These are phyloP conservation scores for Ilyonectria destructans DNA, from an alignment of 2,329 filamentous ascomycete genomes.

Conservation along the genomic window DNA sequence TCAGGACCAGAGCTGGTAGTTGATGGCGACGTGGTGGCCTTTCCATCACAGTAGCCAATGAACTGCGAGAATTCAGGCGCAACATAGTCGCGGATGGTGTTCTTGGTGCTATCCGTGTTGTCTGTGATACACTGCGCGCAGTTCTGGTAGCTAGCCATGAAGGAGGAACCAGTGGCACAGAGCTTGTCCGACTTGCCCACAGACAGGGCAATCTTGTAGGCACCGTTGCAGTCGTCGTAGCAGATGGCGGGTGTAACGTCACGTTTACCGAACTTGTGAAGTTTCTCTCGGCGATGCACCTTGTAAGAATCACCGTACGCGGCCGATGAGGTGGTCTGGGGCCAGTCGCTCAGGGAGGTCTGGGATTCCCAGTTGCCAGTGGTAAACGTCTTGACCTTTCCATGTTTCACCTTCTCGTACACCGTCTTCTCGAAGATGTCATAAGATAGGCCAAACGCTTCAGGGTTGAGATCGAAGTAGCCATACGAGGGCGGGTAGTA, in stretches of 20 bases:
- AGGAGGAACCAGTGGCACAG: slow-evolving; percentile 62
- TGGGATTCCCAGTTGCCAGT: slow-evolving; percentile 73
- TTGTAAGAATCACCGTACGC: slow-evolving; percentile 33
- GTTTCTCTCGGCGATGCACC: slow-evolving; percentile 35
- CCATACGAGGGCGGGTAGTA: slow-evolving; percentile 67
- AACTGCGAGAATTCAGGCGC: slow-evolving; percentile 61
- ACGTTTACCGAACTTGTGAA: slow-evolving; percentile 57
- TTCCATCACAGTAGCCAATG: slow-evolving; percentile 61
- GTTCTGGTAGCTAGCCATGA: slow-evolving; percentile 51
- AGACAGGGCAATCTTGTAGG: slow-evolving; percentile 61
- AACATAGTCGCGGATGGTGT: slow-evolving; percentile 55
- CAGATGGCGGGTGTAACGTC: slow-evolving; percentile 65
- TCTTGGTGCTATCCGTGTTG: slow-evolving; percentile 46
- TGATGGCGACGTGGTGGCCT: slow-evolving; percentile 37
- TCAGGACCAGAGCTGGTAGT: slow-evolving; percentile 40
- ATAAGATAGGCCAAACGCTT: slow-evolving; percentile 74
- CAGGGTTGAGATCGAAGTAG: slow-evolving; percentile 77
- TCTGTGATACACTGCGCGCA: slow-evolving; percentile 63
- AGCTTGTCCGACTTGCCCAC: slow-evolving; percentile 65
- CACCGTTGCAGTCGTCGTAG: slow-evolving; percentile 68
- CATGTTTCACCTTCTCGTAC: slow-evolving; percentile 54
- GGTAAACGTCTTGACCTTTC: slow-evolving; percentile 61
- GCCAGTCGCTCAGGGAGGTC: slow-evolving; percentile 59
- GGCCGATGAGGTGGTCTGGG: slow-evolving; percentile 41
- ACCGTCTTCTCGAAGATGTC: slow-evolving; percentile 71